A percentile compares a stretch with the other conserved stretches of the same genome.
Evolutionary conservation across 2,329 filamentous ascomycete species (phyloP).

Genomic region (Hymenoscyphus fructigenus): DNA sequence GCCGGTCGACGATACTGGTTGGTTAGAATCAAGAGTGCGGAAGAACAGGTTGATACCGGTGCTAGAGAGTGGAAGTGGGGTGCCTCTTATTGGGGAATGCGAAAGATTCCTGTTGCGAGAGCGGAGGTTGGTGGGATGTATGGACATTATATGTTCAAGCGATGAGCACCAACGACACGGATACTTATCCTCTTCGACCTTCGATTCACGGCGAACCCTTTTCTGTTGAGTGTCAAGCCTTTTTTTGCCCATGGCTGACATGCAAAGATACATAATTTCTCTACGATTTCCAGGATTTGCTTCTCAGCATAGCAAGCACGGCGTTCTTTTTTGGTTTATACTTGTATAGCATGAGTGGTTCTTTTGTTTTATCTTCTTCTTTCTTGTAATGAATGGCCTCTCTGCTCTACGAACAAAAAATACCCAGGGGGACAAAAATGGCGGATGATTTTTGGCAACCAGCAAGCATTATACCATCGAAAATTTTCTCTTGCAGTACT

Average conservation of each 20-base stretch:
- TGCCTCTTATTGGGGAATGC: slow-evolving; percentile 80
- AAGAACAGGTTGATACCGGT: slow-evolving; percentile 50
- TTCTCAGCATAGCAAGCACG: background rate
- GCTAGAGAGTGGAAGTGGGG: slow-evolving; percentile 78
- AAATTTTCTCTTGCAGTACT: too few relatives aligned
- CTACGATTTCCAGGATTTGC: background rate
- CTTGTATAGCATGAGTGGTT: background rate
- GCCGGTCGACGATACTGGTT: slow-evolving; percentile 49
- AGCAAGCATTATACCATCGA: too few relatives aligned
- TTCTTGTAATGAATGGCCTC: too few relatives aligned
- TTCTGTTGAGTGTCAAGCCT: background rate
- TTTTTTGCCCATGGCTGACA: background rate
- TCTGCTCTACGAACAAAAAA: too few relatives aligned
- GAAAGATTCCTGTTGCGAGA: slow-evolving; percentile 59
- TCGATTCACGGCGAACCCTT: background rate
- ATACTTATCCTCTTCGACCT: background rate
- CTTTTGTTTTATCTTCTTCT: too few relatives aligned
- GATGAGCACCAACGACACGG: slow-evolving; percentile 8
- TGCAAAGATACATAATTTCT: background rate
- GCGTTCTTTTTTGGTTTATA: background rate
- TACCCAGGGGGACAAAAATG: too few relatives aligned
- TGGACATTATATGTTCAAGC: slow-evolving; percentile 59
- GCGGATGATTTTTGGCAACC: too few relatives aligned
- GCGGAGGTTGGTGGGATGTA: slow-evolving; percentile 58
- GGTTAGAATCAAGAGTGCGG: slow-evolving; percentile 36